Evolutionary conservation across 1,284 basidiomycete genomes (phyloP), one percentile per base, ranked within the genome.

Genomic region (Puccinia hordei): DNA sequence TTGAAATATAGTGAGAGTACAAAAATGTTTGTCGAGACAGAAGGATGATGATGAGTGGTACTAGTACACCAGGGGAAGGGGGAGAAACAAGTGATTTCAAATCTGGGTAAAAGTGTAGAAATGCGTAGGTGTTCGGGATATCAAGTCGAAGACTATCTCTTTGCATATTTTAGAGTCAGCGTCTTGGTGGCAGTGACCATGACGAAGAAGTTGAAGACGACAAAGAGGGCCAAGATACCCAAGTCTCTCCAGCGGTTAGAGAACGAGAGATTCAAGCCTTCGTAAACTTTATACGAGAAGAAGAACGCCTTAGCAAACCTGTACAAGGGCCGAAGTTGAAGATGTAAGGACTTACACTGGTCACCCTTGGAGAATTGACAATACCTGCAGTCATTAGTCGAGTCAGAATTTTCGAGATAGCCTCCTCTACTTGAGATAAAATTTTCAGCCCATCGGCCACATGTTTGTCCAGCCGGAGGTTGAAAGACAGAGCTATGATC

Each of bases 381-480:
- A 84, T 93, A 93, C n/a, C 88, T 88, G 85, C 93, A 94, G 8
- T 83, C 83, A 0, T 84, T 75, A 0, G 89, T 91, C 10, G 88
- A 92, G 72, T 88, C 86, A 0, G 89, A 89, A 85, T 95, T 92
- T 82, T 91, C 88, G 55, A 97, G 86, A 86, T 97, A 79, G 17
- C 76, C 76, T 33, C 76, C 76, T 41, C 49, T n/a, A 27, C 30
- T 69, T 57, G 30, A 24, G 53, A 79, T 41, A 24, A 22, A 79
- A 24, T 55, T 59, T 35, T 68, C n/a, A 38, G 66, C 27, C 78
- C 78, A 80, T 65, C 66, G 68, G n/a, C 68, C 51, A 73, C 78
- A 80, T 12, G 78, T 73, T 80, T 80, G 78, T 63, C 78, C 78
- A 24, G 53, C n/a, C 0, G 78, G 78, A 1, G 78, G 69, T 73